A percentile compares a stretch with the other conserved stretches of the same genome.
Conservation (phyloP, 345 rosid species). For the Nasturtium officinale region DNA sequence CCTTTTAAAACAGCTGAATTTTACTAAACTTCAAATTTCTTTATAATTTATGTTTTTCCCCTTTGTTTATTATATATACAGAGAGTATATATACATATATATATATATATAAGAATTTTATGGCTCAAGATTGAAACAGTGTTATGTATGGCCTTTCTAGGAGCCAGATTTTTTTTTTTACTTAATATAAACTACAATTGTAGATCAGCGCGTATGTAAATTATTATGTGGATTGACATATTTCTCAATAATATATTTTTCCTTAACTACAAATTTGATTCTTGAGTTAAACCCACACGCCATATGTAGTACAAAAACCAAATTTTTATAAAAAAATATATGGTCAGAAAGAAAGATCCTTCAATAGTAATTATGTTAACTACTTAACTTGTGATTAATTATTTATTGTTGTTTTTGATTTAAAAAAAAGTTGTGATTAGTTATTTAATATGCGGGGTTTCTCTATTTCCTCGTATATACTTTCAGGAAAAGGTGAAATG, state of each 20-base stretch:
- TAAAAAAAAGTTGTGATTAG: neutral
- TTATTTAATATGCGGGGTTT: conserved; percentile 15
- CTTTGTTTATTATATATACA: too few species aligned
- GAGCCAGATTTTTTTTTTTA: neutral
- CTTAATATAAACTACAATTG: too few species aligned
- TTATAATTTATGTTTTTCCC: too few species aligned
- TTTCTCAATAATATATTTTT: neutral
- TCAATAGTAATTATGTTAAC: neutral
- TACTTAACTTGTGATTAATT: too few species aligned
- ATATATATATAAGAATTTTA: too few species aligned
- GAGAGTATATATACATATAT: too few species aligned
- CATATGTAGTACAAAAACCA: neutral
- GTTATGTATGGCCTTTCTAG: neutral
- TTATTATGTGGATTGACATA: neutral
- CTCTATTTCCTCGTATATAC: conserved; percentile 1
- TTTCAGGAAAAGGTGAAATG: conserved; percentile 67
- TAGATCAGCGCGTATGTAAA: too few species aligned
- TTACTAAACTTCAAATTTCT: too few species aligned
- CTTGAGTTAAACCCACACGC: conserved; percentile 27
- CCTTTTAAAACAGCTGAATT: too few species aligned
- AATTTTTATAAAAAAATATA: neutral
- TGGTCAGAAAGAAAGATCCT: conserved; percentile 27
- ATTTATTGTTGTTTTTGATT: too few species aligned
- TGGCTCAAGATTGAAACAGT: too few species aligned
- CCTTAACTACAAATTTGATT: conserved; percentile 8